Conservation (phyloP, 2,329 filamentous ascomycete genomes). For the Scortechinia acanthostroma region DNA sequence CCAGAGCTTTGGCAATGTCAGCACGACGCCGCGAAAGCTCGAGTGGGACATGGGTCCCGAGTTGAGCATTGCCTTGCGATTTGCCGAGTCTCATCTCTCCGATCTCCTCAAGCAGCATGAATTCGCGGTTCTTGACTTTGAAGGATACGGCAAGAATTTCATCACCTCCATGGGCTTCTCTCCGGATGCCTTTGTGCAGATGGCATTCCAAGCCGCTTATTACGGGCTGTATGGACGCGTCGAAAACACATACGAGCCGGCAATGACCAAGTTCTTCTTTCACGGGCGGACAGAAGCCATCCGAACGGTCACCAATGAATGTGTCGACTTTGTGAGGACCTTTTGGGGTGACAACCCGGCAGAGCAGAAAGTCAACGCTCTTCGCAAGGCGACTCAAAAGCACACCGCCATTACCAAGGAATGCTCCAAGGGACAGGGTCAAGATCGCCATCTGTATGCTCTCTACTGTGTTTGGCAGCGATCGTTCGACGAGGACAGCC, state of each 20-base stretch:
- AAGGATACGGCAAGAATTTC: constrained; percentile 88
- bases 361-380: constrained; percentile 75
- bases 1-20: constrained; percentile 84
- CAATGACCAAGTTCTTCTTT: constrained; percentile 92
- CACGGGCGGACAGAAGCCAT: constrained; percentile 94
- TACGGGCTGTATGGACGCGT: constrained; percentile 91
- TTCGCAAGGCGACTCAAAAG: constrained; percentile 75
- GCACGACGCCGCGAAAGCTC: constrained; percentile 86
- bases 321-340: constrained; percentile 79
- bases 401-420: constrained; percentile 75
- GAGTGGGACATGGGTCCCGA: constrained; percentile 97
- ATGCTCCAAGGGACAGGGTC: constrained; percentile 83
- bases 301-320: constrained; percentile 74
- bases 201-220: constrained; percentile 97
- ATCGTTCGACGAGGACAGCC: constrained; percentile 70
- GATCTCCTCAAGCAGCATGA: constrained; percentile 96
- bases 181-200: constrained; percentile 93
- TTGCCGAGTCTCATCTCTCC: constrained; percentile 87
- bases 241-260: constrained; percentile 93
- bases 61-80: constrained; percentile 81
- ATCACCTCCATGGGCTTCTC: constrained; percentile 96
- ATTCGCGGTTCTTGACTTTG: constrained; percentile 85
- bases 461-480: constrained; percentile 93
- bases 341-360: constrained; percentile 91
- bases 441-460: constrained; percentile 88